Evolutionary conservation across 192 early-diverging fungal species (phyloP).

Genomic region (Pilaira anomala): DNA sequence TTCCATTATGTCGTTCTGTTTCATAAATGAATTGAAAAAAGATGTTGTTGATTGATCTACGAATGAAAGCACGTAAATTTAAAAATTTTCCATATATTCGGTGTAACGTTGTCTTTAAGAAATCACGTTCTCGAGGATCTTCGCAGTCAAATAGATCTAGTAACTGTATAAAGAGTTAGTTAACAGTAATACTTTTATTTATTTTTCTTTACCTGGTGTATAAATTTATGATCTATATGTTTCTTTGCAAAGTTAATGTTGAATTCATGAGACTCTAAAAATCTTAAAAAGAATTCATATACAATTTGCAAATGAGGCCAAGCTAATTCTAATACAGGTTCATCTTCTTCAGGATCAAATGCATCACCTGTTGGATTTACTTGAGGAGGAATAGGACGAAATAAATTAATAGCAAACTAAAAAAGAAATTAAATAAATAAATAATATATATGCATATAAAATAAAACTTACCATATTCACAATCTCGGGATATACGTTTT

Average conservation of each 20-base stretch:
- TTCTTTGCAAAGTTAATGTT: slow-evolving; percentile 85
- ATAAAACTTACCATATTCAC: slow-evolving; percentile 70
- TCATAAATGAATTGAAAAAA: slow-evolving; percentile 93
- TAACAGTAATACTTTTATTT: slow-evolving; percentile 22
- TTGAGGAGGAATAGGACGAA: slow-evolving; percentile 86
- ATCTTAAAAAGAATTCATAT: slow-evolving; percentile 88
- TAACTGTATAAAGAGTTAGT: slow-evolving; percentile 45
- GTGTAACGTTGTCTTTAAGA: slow-evolving; percentile 88
- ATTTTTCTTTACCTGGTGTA: slow-evolving; percentile 40
- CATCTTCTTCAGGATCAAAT: slow-evolving; percentile 93
- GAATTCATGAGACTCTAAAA: slow-evolving; percentile 90
- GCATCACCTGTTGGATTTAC: slow-evolving; percentile 86
- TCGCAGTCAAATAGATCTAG: slow-evolving; percentile 90
- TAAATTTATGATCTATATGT: slow-evolving; percentile 86
- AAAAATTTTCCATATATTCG: slow-evolving; percentile 93
- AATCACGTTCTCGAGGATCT: slow-evolving; percentile 90
- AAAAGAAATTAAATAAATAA: neutral
- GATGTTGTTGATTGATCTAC: slow-evolving; percentile 88
- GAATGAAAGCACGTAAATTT: slow-evolving; percentile 85
- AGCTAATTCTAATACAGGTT: slow-evolving; percentile 85
- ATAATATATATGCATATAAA: neutral
- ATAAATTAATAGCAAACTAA: slow-evolving; percentile 78
- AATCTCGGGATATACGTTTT: slow-evolving; percentile 76
- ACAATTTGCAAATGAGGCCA: slow-evolving; percentile 93
- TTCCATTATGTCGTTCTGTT: slow-evolving; percentile 85